phyloP scores from a whole-genome alignment of 768 basidiomycete species.

The Pisolithus tinctorius region DNA sequence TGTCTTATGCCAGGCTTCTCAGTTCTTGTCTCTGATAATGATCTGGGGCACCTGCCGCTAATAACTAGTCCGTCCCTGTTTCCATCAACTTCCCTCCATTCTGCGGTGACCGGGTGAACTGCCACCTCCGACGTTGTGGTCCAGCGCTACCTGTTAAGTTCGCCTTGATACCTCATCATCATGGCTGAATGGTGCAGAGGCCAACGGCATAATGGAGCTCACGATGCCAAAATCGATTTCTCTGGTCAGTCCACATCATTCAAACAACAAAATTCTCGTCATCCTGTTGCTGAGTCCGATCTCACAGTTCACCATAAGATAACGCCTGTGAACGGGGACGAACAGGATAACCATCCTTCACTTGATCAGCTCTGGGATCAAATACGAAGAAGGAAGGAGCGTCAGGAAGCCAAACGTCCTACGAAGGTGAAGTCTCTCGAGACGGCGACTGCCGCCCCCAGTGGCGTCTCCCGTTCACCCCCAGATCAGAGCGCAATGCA shows the following conservation, averaged over 20 bases:
- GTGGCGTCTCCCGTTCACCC: conserved; percentile 14
- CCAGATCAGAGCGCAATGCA: conserved; percentile 18
- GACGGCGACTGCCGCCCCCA: conserved; percentile 17
- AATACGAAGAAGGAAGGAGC: conserved; percentile 58
- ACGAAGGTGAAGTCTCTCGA: conserved; percentile 69
- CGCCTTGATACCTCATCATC: conserved; percentile 7
- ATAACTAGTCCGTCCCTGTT: conserved; percentile 11
- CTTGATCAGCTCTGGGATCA: conserved; percentile 62
- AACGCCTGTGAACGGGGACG: conserved; percentile 8
- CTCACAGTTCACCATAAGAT: background rate
- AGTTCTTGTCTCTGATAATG: conserved; percentile 27
- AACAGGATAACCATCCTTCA: conserved; percentile 22
- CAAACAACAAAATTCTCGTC: too few relatives aligned
- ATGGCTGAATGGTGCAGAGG: conserved; percentile 11
- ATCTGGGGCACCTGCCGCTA: conserved; percentile 21
- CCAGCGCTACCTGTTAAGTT: conserved; percentile 7
- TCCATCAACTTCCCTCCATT: conserved; percentile 10
- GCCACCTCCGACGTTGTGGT: conserved; percentile 13
- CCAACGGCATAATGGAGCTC: background rate
- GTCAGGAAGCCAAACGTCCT: conserved; percentile 58
- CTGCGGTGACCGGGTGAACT: conserved; percentile 9
- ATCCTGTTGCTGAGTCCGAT: conserved; percentile 4
- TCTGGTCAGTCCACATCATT: background rate
- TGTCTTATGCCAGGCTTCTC: conserved; percentile 24
- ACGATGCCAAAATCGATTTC: background rate